Evolutionary conservation across 2,329 filamentous ascomycete genomes (phyloP).

Genomic region (Scytalidium lignicola): DNA sequence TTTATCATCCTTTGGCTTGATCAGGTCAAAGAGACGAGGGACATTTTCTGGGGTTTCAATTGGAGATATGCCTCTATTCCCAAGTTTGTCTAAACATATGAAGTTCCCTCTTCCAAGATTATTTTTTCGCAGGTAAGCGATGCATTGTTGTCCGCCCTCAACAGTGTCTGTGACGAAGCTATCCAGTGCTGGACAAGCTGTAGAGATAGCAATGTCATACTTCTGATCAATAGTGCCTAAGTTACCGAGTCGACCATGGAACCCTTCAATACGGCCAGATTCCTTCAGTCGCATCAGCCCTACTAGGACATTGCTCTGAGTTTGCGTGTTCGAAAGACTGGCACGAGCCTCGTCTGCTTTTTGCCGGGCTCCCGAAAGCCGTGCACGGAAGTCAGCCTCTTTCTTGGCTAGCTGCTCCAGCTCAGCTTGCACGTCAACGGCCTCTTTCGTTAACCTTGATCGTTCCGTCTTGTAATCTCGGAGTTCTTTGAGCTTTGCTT

Average conservation of each 20-base stretch:
- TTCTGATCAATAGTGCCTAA: constrained; percentile 88
- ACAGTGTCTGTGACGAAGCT: constrained; percentile 97
- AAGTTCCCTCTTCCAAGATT: constrained; percentile 96
- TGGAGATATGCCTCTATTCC: constrained; percentile 67
- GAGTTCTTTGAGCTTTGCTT: constrained; percentile 67
- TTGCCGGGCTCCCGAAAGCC: constrained; percentile 83
- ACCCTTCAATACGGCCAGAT: constrained; percentile 93
- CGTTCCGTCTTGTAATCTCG: constrained; percentile 72
- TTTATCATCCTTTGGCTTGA: constrained; percentile 80
- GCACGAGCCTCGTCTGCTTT: constrained; percentile 95
- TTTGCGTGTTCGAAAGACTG: constrained; percentile 84
- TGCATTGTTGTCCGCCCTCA: constrained; percentile 94
- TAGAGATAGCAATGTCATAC: constrained; percentile 98
- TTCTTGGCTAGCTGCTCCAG: constrained; percentile 66
- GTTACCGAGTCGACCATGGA: constrained; percentile 91
- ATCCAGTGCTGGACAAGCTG: constrained; percentile 83
- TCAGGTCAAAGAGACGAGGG: constrained; percentile 86
- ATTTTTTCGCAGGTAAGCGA: constrained; percentile 95
- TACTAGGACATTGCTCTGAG: constrained; percentile 84
- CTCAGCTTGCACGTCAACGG: constrained; percentile 65
- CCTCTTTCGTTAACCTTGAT: constrained; percentile 67
- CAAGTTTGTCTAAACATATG: constrained; percentile 86
- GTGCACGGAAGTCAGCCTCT: constrained; percentile 76
- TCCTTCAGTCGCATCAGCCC: constrained; percentile 93
- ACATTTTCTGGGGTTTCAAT: constrained; percentile 90